Evolutionary conservation across 305 asterid species (phyloP).

Genomic region (Ilex paraguariensis): DNA sequence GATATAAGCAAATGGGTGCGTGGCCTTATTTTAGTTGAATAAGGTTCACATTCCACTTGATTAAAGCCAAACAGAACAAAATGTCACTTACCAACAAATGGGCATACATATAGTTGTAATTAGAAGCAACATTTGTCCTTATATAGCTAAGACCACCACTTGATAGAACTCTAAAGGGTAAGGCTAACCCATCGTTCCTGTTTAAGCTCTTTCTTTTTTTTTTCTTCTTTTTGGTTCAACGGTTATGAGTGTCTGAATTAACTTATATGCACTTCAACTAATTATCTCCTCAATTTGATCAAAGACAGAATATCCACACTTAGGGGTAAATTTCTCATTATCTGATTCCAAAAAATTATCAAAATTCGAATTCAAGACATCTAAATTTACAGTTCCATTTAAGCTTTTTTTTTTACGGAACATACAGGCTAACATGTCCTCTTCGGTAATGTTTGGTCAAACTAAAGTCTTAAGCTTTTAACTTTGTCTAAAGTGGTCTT

Average conservation of each 20-base stretch:
- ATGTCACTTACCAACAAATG: slow-evolving; percentile 4
- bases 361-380: too few relatives aligned
- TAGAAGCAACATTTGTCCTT: slow-evolving; percentile 18
- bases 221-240: too few relatives aligned
- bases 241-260: too few relatives aligned
- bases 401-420: slow-evolving; percentile 2
- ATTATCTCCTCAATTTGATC: too few relatives aligned
- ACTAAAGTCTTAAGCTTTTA: slow-evolving; percentile 18
- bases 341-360: too few relatives aligned
- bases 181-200: slow-evolving; percentile 3
- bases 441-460: slow-evolving; percentile 25
- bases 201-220: not conserved
- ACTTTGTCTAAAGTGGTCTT: slow-evolving; percentile 14
- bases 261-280: too few relatives aligned
- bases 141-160: not conserved
- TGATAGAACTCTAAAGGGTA: too few relatives aligned
- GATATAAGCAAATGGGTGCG: too few relatives aligned
- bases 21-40: too few relatives aligned
- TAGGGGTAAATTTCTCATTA: too few relatives aligned
- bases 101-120: not conserved
- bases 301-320: too few relatives aligned
- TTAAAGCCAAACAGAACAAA: slow-evolving; percentile 21
- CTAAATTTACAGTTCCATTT: too few relatives aligned
- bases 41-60: slow-evolving; percentile 7
- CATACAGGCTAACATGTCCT: slow-evolving; percentile 17